Evolutionary conservation across 2,329 filamentous ascomycete species (phyloP).

Genomic region (Beauveria pseudobassiana): DNA sequence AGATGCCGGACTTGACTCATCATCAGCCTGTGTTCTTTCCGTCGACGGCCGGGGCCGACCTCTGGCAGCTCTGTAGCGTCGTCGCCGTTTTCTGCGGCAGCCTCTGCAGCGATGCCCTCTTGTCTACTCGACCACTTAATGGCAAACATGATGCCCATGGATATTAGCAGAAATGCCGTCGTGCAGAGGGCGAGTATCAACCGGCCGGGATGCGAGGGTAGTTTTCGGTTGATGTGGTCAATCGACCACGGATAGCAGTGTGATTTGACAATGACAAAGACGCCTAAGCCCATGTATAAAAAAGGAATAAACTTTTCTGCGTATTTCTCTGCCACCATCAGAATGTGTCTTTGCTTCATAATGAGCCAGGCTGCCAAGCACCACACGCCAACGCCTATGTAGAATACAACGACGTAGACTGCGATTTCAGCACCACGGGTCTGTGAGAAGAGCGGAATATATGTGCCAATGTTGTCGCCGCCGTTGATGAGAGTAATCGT

Average conservation of each 20-base stretch:
- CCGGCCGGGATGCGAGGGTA: conserved; percentile 7
- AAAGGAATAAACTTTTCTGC: conserved; percentile 21
- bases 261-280: conserved; percentile 26
- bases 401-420: conserved; percentile 26
- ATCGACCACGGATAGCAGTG: conserved; percentile 27
- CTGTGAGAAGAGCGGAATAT: conserved; percentile 28
- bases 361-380: conserved; percentile 22
- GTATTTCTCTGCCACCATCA: conserved; percentile 20
- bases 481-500: conserved; percentile 27
- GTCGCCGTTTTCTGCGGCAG: not conserved
- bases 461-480: conserved; percentile 28
- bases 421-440: conserved; percentile 23
- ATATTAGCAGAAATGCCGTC: conserved; percentile 11
- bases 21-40: not conserved
- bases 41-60: not conserved
- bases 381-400: conserved; percentile 26
- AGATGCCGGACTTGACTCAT: not conserved
- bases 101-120: not conserved
- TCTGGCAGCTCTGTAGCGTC: not conserved
- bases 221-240: conserved; percentile 20
- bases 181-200: conserved; percentile 15
- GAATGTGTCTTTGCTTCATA: conserved; percentile 25
- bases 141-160: conserved; percentile 11
- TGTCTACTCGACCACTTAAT: conserved; percentile 7
- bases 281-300: conserved; percentile 25